phyloP scores from a whole-genome alignment of 371 early-diverging fungal genomes.

The Circinella umbellata region DNA sequence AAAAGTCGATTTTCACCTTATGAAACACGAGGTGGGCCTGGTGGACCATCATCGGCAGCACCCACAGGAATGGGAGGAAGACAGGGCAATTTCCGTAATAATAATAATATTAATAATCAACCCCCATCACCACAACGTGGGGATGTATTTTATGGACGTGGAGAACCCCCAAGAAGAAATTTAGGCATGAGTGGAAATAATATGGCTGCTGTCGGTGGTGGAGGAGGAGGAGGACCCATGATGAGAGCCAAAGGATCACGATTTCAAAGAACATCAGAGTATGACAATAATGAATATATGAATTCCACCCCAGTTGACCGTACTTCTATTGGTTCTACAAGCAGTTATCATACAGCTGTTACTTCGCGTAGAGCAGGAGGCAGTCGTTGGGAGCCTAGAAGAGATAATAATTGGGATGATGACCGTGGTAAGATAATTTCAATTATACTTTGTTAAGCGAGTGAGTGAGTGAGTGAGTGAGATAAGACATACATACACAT shows the following conservation, averaged over 20 bases:
- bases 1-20: conserved; percentile 31
- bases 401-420: conserved; percentile 13
- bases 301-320: background rate
- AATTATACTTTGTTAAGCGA: no score
- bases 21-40: conserved; percentile 21
- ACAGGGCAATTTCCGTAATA: background rate
- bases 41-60: conserved; percentile 1
- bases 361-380: background rate
- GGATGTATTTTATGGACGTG: conserved; percentile 7
- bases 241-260: conserved; percentile 25
- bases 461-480: no score
- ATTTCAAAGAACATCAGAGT: conserved; percentile 12
- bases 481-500: no score
- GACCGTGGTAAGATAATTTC: conserved; percentile 16
- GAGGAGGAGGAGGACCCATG: conserved; percentile 33
- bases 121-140: conserved; percentile 7
- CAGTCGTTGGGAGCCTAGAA: conserved; percentile 14
- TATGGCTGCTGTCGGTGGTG: conserved; percentile 21
- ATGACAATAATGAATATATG: conserved; percentile 4
- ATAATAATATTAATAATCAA: background rate
- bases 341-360: conserved; percentile 2
- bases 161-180: conserved; percentile 8
- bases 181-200: conserved; percentile 15
- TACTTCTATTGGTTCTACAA: conserved; percentile 4
- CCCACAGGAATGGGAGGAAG: background rate